phyloP scores from a whole-genome alignment of 2,329 filamentous ascomycete species.

The Botrytis fragariae region DNA sequence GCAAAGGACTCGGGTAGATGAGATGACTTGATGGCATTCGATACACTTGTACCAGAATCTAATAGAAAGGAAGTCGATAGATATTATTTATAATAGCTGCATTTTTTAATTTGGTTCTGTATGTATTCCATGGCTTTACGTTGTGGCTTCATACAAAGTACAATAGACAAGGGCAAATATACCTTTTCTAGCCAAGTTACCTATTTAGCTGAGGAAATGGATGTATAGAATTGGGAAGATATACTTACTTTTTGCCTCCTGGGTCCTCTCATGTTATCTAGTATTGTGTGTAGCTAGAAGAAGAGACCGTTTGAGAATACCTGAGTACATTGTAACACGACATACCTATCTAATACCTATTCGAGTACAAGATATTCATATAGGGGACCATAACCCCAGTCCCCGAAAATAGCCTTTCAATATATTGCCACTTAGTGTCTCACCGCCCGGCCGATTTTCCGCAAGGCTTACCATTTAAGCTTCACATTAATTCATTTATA shows the following conservation, averaged over 20 bases:
- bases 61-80: background rate
- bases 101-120: background rate
- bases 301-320: background rate
- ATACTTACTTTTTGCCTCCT: background rate
- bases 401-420: conserved; percentile 13
- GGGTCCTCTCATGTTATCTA: background rate
- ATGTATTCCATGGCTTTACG: background rate
- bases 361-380: background rate
- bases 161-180: background rate
- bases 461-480: conserved; percentile 18
- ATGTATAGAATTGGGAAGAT: background rate
- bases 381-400: conserved; percentile 3
- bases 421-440: conserved; percentile 5
- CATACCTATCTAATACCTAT: background rate
- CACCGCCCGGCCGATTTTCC: conserved; percentile 18
- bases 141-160: background rate
- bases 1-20: background rate
- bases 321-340: background rate
- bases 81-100: background rate
- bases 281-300: background rate
- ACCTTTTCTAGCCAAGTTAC: background rate
- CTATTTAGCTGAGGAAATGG: background rate
- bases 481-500: conserved; percentile 2
- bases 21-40: background rate
- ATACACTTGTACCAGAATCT: background rate